Conservation (phyloP, 495 filamentous ascomycete species). For the Jackrogersella multiformis region DNA sequence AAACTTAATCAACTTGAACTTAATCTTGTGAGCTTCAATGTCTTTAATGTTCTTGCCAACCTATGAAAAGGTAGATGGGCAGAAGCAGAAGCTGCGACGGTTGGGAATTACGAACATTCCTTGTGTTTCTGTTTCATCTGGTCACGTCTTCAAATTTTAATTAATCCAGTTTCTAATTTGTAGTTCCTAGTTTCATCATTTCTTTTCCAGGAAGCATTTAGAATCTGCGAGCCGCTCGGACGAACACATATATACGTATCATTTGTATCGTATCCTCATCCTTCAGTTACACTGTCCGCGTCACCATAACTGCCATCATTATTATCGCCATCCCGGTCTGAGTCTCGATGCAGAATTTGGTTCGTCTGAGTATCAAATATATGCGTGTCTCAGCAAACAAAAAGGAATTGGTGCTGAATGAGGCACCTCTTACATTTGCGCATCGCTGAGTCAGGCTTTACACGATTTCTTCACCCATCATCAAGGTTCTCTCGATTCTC, state of each 20-base stretch:
- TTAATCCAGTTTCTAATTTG: neutral
- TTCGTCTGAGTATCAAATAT: conserved; percentile 2
- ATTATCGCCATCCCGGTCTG: neutral
- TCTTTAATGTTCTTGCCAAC: neutral
- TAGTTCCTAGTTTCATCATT: neutral
- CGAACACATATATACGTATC: neutral
- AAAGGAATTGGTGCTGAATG: conserved; percentile 30
- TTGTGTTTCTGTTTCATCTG: neutral
- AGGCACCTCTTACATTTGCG: conserved; percentile 36
- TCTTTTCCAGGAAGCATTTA: neutral
- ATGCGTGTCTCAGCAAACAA: conserved; percentile 6
- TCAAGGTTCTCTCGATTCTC: neutral
- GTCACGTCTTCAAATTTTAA: neutral
- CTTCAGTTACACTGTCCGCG: conserved; percentile 15
- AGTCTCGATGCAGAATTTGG: conserved; percentile 6
- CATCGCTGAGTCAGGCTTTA: conserved; percentile 35
- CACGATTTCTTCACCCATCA: conserved; percentile 8
- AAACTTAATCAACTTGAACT: conserved; percentile 26
- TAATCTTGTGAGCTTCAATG: neutral
- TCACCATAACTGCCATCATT: conserved; percentile 7
- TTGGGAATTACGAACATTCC: neutral
- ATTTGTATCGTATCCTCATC: neutral
- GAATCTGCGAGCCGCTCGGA: neutral
- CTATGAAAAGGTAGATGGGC: neutral
- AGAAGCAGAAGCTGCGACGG: neutral